Evolutionary conservation across 1,284 basidiomycete species (phyloP).

Genomic region (Coniferiporia weirii): DNA sequence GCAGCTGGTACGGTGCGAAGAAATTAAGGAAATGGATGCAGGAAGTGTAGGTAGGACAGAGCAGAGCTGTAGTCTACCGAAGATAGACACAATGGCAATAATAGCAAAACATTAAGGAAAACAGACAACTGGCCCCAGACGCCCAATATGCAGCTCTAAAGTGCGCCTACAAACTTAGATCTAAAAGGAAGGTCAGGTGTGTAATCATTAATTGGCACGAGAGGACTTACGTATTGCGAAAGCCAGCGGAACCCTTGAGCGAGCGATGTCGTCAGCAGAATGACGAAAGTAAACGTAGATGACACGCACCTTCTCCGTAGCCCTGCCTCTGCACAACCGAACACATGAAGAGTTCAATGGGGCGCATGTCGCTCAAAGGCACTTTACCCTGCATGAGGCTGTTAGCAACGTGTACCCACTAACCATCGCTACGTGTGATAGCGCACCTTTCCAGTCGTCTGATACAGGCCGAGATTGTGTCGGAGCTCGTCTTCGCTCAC

Average conservation of each 20-base stretch:
- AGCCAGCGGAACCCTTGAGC: conserved; percentile 88
- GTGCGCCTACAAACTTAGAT: background rate
- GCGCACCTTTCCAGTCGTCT: conserved; percentile 96
- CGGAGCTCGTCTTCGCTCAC: conserved; percentile 98
- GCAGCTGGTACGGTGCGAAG: background rate
- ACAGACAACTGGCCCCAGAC: background rate
- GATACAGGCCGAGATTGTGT: conserved; percentile 92
- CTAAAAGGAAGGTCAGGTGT: background rate
- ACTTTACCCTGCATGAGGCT: conserved; percentile 81
- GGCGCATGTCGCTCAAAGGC: conserved; percentile 93
- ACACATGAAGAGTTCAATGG: conserved; percentile 99
- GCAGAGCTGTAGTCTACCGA: conserved; percentile 1
- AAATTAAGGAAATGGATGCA: background rate
- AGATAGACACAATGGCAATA: background rate
- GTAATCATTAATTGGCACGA: background rate
- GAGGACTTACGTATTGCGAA: conserved; percentile 81
- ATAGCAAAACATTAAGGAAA: conserved; percentile 2
- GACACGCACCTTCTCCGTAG: conserved; percentile 82
- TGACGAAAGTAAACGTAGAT: background rate
- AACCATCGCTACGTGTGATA: background rate
- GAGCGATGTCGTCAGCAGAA: conserved; percentile 11
- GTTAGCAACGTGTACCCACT: background rate
- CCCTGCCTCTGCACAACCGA: conserved; percentile 99
- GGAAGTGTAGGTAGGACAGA: conserved; percentile 4
- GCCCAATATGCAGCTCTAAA: background rate